Percentiles rank a stretch among this genome's conserved stretches.
Conservation (phyloP, 176 grass and related monocot species). For the Aechmea fasciata region DNA sequence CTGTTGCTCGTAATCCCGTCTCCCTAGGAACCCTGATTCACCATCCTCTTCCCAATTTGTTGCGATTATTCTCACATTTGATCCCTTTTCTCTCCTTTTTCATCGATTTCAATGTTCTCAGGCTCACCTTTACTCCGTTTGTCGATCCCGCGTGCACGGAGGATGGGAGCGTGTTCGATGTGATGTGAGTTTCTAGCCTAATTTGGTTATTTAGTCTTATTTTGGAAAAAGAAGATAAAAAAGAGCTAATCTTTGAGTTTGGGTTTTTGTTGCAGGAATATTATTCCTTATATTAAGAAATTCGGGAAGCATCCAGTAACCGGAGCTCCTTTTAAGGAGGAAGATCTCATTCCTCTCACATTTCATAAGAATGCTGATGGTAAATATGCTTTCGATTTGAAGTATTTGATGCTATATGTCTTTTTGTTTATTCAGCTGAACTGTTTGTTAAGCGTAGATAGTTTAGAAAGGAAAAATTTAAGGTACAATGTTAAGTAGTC, state of each 20-base stretch:
- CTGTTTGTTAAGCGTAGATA: too few relatives aligned
- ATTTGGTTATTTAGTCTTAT: conserved; percentile 9
- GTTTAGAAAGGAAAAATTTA: too few relatives aligned
- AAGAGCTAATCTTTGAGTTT: conserved; percentile 3
- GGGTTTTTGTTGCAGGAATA: conserved; percentile 54
- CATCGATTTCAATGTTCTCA: conserved; percentile 11
- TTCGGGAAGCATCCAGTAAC: conserved; percentile 82
- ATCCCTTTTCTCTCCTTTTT: neutral
- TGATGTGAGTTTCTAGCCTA: conserved; percentile 48
- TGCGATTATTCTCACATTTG: neutral
- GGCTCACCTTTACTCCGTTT: conserved; percentile 84
- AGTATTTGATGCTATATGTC: neutral
- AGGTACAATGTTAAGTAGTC: too few relatives aligned
- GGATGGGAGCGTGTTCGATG: conserved; percentile 84
- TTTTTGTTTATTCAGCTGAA: neutral
- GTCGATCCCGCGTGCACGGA: conserved; percentile 79
- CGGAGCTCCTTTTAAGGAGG: conserved; percentile 57
- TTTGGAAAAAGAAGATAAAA: neutral
- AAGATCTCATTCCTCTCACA: conserved; percentile 76
- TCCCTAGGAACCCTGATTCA: neutral
- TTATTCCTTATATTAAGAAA: conserved; percentile 86
- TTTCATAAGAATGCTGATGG: conserved; percentile 96
- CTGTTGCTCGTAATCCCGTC: conserved; percentile 70
- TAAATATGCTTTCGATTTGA: conserved; percentile 16
- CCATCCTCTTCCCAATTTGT: neutral